Base-by-base conservation (phyloP, 805 yeast species). In the Ascoidea asiatica region DNA sequence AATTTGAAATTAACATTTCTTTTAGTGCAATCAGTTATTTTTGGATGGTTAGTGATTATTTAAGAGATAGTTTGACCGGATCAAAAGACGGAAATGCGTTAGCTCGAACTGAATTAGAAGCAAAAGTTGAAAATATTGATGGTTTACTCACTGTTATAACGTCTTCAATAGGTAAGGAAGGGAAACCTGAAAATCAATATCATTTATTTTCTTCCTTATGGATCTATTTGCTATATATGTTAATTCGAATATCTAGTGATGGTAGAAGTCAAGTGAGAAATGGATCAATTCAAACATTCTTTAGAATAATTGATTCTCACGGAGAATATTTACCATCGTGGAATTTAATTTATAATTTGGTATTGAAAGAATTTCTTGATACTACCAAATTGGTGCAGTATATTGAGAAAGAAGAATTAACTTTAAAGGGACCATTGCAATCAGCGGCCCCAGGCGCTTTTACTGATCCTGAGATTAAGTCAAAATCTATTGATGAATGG, bases 1-100 rank as follows among this genome's bases (percentile, higher is more conserved):
- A 60, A 1, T 67, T 66, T 49, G 95, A 90, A 51, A 60, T 90
- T 51, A 90, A 90, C 58, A 84, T 87, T 19, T 85, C 97, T 0
- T 88, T 90, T 57, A 85, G 95, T 42, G 80, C 96, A 0, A 83
- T 88, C 6, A 85, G 95, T 52, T 83, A 88, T 52, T 89, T 88
- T 55, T 90, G 97, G 97, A 60, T 83, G 15, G 76, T 92, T 3
- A 84, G 96, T 52, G 97, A 92, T 54, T 77, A 79, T 46, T 61
- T 80, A 38, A 69, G 77, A 44, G 62, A 49, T 5, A 50, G 47
- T 29, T 33, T 42, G 19, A 36, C 41, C 17, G 3, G 35, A 4
- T 13, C 37, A 19, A 22, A 43, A 40, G 36, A n/a, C 15, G 39
- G 20, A 19, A 37, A 36, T n/a, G 35, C 37, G n/a, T 37, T 42